phyloP scores from a whole-genome alignment of 2,329 filamentous ascomycete genomes.

The Sarocladiaceae sp. region DNA sequence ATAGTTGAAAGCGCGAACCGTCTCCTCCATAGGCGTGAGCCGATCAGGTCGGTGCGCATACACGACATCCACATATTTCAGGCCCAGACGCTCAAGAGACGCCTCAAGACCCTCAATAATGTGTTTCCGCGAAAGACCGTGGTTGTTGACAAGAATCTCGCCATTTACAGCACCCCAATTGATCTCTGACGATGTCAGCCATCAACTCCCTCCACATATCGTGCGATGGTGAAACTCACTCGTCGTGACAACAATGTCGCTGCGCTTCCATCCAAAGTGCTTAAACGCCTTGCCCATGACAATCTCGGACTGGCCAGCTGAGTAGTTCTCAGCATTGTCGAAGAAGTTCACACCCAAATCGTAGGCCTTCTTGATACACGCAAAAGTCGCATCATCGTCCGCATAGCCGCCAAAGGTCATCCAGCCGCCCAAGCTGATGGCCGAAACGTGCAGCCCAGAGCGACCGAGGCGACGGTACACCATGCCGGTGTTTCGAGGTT shows the following conservation, averaged over 20 bases:
- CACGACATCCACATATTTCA: conserved; percentile 63
- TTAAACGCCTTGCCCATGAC: conserved; percentile 61
- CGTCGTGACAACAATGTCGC: conserved; percentile 56
- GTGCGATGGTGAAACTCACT: conserved; percentile 27
- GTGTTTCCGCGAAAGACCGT: conserved; percentile 64
- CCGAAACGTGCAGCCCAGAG: conserved; percentile 64
- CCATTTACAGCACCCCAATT: conserved; percentile 62
- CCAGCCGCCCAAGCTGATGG: conserved; percentile 61
- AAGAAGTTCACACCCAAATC: conserved; percentile 61
- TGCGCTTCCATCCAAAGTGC: conserved; percentile 56
- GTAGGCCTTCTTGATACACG: conserved; percentile 59
- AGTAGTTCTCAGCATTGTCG: conserved; percentile 57
- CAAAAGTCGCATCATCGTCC: conserved; percentile 56
- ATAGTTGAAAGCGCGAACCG: conserved; percentile 66
- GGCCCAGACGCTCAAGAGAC: conserved; percentile 51
- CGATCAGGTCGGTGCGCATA: conserved; percentile 68
- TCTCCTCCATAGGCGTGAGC: conserved; percentile 66
- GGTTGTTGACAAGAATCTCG: conserved; percentile 59
- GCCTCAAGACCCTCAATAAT: conserved; percentile 52
- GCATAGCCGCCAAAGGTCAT: conserved; percentile 65
- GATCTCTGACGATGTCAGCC: conserved; percentile 36
- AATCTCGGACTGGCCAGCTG: conserved; percentile 58
- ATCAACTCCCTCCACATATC: not conserved
- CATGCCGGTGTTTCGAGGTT: conserved; percentile 41
- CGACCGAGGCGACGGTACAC: conserved; percentile 36